These are phyloP conservation scores for Teratosphaeriaceae sp. DNA, from an alignment of 2,329 filamentous ascomycete genomes.

Conservation along the genomic window DNA sequence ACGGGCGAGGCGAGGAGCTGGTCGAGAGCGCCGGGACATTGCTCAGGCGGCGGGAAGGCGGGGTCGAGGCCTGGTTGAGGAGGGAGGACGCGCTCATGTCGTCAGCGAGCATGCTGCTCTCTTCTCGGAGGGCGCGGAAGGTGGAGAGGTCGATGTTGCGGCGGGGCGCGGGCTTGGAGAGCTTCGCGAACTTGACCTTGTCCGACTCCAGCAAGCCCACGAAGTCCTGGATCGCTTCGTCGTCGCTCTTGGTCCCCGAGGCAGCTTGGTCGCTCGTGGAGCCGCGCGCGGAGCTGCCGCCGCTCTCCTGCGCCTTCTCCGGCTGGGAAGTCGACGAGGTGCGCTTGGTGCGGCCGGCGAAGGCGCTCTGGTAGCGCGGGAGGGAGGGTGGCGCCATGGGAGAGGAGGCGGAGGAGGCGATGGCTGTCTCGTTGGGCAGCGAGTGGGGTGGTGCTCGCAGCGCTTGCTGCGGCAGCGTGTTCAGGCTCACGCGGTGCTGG, in stretches of 20 bases:
- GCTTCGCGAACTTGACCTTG: constrained; percentile 62
- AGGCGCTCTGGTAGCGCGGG: constrained; percentile 90
- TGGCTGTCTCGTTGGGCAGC: constrained; percentile 52
- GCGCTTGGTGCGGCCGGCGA: constrained; percentile 74
- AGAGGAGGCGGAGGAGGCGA: constrained; percentile 63
- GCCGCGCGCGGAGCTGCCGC: constrained; percentile 72
- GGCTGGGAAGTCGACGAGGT: constrained; percentile 60
- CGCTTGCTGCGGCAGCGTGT: constrained; percentile 67
- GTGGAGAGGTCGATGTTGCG: constrained; percentile 42
- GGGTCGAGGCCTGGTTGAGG: constrained; percentile 65
- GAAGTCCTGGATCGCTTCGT: constrained; percentile 91
- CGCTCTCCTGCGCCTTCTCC: constrained; percentile 66
- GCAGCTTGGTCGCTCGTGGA: constrained; percentile 8
- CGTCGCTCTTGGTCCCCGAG: constrained; percentile 61
- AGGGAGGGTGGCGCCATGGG: constrained; percentile 65
- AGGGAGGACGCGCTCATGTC: constrained; percentile 88
- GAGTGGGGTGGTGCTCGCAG: constrained; percentile 54
- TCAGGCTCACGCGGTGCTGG: constrained; percentile 37
- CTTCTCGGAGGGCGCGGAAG: constrained; percentile 90
- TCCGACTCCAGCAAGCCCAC: constrained; percentile 81
- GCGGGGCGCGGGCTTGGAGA: constrained; percentile 35
- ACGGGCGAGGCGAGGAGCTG: constrained; percentile 76
- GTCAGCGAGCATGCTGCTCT: constrained; percentile 68
- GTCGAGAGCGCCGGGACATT: constrained; percentile 64
- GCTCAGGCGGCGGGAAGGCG: constrained; percentile 66